Evolutionary conservation across 805 yeast genomes (phyloP).

Genomic region (Candida yuanshanica): DNA sequence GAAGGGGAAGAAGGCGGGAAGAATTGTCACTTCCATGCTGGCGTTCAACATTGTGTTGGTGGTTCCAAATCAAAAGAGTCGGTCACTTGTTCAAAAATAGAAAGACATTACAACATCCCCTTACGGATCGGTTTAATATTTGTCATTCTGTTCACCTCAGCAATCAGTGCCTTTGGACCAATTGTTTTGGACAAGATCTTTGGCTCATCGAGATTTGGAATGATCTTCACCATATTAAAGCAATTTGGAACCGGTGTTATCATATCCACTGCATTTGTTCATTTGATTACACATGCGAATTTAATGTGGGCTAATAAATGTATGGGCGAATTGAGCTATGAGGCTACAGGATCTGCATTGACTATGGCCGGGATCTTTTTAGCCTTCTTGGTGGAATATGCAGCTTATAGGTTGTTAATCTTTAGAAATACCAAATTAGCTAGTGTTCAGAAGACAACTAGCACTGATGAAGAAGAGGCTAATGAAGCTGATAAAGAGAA

Average conservation of each 20-base stretch:
- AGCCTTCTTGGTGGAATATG: slow-evolving; percentile 14
- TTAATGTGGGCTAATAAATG: slow-evolving; percentile 16
- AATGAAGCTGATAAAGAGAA: background rate
- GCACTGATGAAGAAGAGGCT: background rate
- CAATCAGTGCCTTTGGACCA: slow-evolving; percentile 14
- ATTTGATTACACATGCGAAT: slow-evolving; percentile 15
- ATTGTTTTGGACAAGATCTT: slow-evolving; percentile 7
- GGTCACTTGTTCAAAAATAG: slow-evolving; percentile 12
- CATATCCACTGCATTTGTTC: slow-evolving; percentile 19
- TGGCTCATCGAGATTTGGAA: slow-evolving; percentile 6
- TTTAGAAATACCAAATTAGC: slow-evolving; percentile 1
- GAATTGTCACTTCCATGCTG: slow-evolving; percentile 21
- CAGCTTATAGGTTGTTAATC: slow-evolving; percentile 8
- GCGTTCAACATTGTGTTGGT: slow-evolving; percentile 20
- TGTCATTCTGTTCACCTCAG: slow-evolving; percentile 12
- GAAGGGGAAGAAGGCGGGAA: slow-evolving; percentile 3
- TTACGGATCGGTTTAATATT: slow-evolving; percentile 16
- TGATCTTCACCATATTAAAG: slow-evolving; percentile 10
- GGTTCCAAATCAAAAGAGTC: slow-evolving; percentile 8
- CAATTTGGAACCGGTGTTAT: slow-evolving; percentile 20
- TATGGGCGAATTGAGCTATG: slow-evolving; percentile 12
- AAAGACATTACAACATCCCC: slow-evolving; percentile 14
- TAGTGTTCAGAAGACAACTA: background rate
- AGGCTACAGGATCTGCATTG: slow-evolving; percentile 15
- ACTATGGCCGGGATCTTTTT: slow-evolving; percentile 18